Base-by-base conservation (phyloP, 2,329 filamentous ascomycete species). In the Trichoderma sp. region DNA sequence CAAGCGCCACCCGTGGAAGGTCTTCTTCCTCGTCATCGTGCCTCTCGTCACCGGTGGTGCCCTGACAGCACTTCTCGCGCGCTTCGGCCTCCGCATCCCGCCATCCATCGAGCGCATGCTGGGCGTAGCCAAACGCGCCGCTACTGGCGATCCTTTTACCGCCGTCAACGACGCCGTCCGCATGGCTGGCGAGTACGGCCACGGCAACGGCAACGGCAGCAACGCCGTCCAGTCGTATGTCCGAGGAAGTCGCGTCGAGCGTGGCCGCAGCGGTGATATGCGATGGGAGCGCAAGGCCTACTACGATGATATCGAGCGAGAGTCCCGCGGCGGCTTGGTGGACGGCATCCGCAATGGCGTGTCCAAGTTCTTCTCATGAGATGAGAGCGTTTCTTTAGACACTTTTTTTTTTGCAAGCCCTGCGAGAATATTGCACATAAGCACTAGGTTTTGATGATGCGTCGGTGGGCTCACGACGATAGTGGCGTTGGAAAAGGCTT, bases 31-130 rank as follows among this genome's bases (percentile, higher is more conserved):
- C 71, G 91, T 97, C 72, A 87, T 97, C 75, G 89, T 97, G 87
- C 95, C 95, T 11, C 85, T 98, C 69, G 83, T 97, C 75, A 94
- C 91, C 1, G 93, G 93, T 63, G 95, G 95, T 37, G 91, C 92
- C 33, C 81, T 97, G 73, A 90, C 90, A 10, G 92, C 91, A 58
- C 83, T 97, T 56, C 86, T 97, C 57, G 87, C 88, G 47, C 89
- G 90, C 77, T 92, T 97, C 79, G 94, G 94, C 27, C 84, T 98
- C 71, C 86, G 90, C 71, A 80, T 97, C 72, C 94, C 94, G 0
- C 83, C 84, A 5, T 80, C 84, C 14, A 77, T 94, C 70, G 84
- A 89, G 81, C 83, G 84, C 75, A 83, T 88, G 83, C 78, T 90
- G 40, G 86, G 86, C 72, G 73, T 86, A 69, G 86, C 86, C 55